Percentiles rank a stretch among this genome's conserved stretches.
phyloP scores from a whole-genome alignment of 1,139 yeast genomes.

The Chernovozyma aurita region DNA sequence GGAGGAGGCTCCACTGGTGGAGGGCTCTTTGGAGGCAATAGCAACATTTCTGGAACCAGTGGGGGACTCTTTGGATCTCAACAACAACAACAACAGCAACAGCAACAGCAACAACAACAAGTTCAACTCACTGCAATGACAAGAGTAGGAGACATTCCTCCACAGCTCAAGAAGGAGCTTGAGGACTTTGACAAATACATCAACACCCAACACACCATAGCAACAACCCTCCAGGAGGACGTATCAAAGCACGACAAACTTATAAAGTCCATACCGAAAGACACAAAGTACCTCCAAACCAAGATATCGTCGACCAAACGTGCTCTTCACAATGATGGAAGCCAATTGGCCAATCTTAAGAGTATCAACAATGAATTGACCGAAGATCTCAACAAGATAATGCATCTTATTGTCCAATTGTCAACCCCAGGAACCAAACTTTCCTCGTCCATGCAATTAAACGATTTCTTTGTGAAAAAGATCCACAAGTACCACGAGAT shows the following conservation, averaged over 20 bases:
- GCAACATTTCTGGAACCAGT: constrained; percentile 5
- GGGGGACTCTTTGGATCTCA: constrained; percentile 8
- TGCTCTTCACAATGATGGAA: constrained; percentile 49
- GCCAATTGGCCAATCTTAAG: constrained; percentile 30
- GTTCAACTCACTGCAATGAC: constrained; percentile 75
- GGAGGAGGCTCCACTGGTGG: constrained; percentile 11
- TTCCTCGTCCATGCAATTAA: constrained; percentile 48
- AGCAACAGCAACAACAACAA: constrained; percentile 32
- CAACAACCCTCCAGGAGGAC: constrained; percentile 71
- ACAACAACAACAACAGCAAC: constrained; percentile 7
- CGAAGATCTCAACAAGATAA: constrained; percentile 64
- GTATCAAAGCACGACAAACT: constrained; percentile 62
- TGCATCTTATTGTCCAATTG: constrained; percentile 61
- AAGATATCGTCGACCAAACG: constrained; percentile 63
- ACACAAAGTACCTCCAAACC: constrained; percentile 65
- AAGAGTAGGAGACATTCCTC: constrained; percentile 81
- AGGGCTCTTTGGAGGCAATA: constrained; percentile 32
- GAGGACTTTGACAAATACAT: constrained; percentile 83
- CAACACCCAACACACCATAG: constrained; percentile 74
- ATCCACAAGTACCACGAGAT: constrained; percentile 65
- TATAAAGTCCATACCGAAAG: constrained; percentile 79
- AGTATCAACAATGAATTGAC: constrained; percentile 56
- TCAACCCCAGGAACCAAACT: constrained; percentile 65
- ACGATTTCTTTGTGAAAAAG: constrained; percentile 47
- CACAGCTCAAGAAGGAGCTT: constrained; percentile 64